Evolutionary conservation across 805 yeast species (phyloP), one percentile per base, ranked within the genome.

Genomic region (Barnettozyma siamensis): DNA sequence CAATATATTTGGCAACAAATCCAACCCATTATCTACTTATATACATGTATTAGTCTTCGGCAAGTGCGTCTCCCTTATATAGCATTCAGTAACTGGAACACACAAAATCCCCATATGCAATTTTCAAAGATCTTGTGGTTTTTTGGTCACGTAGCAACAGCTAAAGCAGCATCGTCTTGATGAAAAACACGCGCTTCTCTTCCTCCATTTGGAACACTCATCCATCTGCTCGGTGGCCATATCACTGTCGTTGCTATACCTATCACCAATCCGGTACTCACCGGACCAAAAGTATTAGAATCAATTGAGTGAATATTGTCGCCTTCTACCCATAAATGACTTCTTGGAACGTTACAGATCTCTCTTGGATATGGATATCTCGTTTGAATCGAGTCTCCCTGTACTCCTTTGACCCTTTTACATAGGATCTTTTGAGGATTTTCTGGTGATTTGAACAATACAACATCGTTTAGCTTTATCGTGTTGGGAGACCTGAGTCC

Each of bases 311-410:
- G 91, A 35, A 69, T 70, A 57, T 87, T 88, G 60, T 91, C 98
- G 7, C 98, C 98, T 59, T 91, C 97, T 0, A 88, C 88, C 97
- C 97, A 91, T 7, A 87, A 51, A 57, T 91, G 97, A 53, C 79
- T 82, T 41, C 83, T 63, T 2, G 96, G 96, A 2, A 91, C 66
- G 27, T 64, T 60, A 5, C 82, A 80, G 33, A 67, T 63, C 2
- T 69, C 65, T 55, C 79, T 72, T 6, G 94, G 88, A 55, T 86
- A 87, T 18, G 80, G 82, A 31, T 70, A 64, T 41, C 82, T 67
- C 2, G 95, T 78, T 7, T 62, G 54, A 0, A 89, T 70, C 4
- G 67, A 55, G 50, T 88, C 95, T 19, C 93, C 91, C 41, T 76
- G 87, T 2, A 77, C 52, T 0, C 83, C 97, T 45, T 83, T 75